Evolutionary conservation across 805 yeast genomes (phyloP).

Genomic region (Hanseniaspora pseudoguilliermondii): DNA sequence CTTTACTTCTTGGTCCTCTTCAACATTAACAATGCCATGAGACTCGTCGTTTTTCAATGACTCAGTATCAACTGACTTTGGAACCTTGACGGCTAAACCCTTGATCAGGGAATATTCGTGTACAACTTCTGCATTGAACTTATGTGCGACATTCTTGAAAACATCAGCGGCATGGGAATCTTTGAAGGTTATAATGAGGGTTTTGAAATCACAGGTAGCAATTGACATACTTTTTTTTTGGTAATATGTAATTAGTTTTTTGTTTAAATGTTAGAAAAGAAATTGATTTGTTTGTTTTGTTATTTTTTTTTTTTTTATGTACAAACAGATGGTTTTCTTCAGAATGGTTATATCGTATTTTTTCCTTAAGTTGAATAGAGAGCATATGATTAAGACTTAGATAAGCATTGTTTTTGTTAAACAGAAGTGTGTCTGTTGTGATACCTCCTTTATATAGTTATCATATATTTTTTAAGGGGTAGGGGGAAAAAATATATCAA

Average conservation of each 20-base stretch:
- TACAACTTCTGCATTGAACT: slow-evolving; percentile 48
- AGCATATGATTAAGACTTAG: too few relatives aligned
- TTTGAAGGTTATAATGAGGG: slow-evolving; percentile 32
- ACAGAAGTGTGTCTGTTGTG: too few relatives aligned
- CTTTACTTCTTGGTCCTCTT: slow-evolving; percentile 56
- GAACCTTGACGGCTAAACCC: slow-evolving; percentile 51
- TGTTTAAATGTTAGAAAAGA: background rate
- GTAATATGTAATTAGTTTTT: background rate
- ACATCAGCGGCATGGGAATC: slow-evolving; percentile 32
- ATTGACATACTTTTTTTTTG: background rate
- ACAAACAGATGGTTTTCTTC: too few relatives aligned
- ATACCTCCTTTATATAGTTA: too few relatives aligned
- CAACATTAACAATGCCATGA: slow-evolving; percentile 44
- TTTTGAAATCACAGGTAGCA: slow-evolving; percentile 16
- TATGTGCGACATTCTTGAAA: slow-evolving; percentile 37
- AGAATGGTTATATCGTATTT: too few relatives aligned
- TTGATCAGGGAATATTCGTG: slow-evolving; percentile 53
- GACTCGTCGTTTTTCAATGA: slow-evolving; percentile 32
- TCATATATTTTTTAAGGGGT: too few relatives aligned
- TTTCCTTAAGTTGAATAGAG: too few relatives aligned
- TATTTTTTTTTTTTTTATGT: too few relatives aligned
- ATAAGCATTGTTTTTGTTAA: too few relatives aligned
- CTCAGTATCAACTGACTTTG: slow-evolving; percentile 35
- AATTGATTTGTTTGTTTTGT: too few relatives aligned
- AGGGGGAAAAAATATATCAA: too few relatives aligned